phyloP scores from a whole-genome alignment of 768 basidiomycete species.

The Polyporus arcularius region DNA sequence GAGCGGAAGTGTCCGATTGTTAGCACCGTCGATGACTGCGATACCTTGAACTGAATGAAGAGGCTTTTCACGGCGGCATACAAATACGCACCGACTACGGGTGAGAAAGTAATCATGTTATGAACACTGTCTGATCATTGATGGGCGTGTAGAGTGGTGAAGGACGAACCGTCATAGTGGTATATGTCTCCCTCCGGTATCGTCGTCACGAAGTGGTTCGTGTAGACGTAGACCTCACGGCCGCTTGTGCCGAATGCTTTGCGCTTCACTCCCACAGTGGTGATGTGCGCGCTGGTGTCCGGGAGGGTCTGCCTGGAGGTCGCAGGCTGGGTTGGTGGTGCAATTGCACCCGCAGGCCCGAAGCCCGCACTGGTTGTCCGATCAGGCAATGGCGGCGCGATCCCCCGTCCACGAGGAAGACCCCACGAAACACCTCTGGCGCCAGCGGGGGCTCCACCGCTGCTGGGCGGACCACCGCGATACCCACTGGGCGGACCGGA shows the following conservation, averaged over 20 bases:
- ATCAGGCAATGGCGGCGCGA: no score
- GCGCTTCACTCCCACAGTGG: conserved; percentile 67
- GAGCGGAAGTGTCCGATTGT: conserved; percentile 68
- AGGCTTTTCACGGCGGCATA: background rate
- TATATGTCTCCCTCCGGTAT: conserved; percentile 66
- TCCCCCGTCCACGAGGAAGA: no score
- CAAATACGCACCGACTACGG: conserved; percentile 19
- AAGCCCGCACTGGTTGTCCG: no score
- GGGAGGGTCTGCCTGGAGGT: conserved; percentile 15
- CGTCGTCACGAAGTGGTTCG: conserved; percentile 66
- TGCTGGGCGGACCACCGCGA: no score
- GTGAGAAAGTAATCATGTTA: background rate
- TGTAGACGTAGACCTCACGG: conserved; percentile 38
- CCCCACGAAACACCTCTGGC: no score
- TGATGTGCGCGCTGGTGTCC: conserved; percentile 42
- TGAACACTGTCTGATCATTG: background rate
- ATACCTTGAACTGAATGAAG: conserved; percentile 11
- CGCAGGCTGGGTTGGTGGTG: no score
- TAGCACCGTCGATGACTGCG: conserved; percentile 64
- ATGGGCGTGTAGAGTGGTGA: background rate
- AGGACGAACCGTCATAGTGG: conserved; percentile 74
- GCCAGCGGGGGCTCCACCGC: no score
- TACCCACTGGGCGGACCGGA: no score
- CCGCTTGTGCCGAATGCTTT: conserved; percentile 65
- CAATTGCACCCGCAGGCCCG: no score